Conservation (phyloP, 345 rosid species). For the Kernera saxatilis region DNA sequence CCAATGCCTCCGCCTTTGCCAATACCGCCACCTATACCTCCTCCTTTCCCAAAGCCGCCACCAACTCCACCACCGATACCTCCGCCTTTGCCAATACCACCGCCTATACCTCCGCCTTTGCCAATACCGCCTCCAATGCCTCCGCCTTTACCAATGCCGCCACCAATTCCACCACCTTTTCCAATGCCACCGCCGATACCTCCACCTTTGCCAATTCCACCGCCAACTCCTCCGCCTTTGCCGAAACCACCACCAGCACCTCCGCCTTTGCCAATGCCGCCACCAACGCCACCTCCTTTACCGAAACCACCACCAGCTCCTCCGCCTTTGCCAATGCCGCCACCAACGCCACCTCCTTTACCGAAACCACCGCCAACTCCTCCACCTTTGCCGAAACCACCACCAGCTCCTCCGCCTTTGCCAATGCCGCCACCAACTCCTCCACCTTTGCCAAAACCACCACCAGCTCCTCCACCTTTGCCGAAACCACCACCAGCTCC, state of each 20-base stretch:
- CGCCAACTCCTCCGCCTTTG: conserved; percentile 4
- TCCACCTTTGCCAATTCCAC: conserved; percentile 13
- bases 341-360: conserved; percentile 15
- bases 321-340: neutral
- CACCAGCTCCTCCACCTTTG: conserved; percentile 14
- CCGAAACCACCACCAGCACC: conserved; percentile 18
- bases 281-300: neutral
- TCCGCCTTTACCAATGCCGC: neutral
- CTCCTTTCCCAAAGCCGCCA: neutral
- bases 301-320: conserved; percentile 7
- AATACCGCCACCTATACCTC: neutral
- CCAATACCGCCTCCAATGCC: conserved; percentile 7
- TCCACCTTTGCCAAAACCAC: conserved; percentile 12
- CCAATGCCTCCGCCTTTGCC: neutral
- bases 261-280: neutral
- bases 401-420: conserved; percentile 8
- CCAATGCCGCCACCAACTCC: conserved; percentile 16
- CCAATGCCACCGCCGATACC: conserved; percentile 6
- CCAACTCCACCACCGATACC: neutral
- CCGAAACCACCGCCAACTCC: neutral
- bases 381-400: neutral
- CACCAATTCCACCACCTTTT: conserved; percentile 3
- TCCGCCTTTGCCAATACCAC: neutral
- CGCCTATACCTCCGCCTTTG: neutral
- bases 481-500: conserved; percentile 9